Evolutionary conservation across 2,329 filamentous ascomycete genomes (phyloP), one percentile per base, ranked within the genome.

Genomic region (Neocatenulostroma microsporum): DNA sequence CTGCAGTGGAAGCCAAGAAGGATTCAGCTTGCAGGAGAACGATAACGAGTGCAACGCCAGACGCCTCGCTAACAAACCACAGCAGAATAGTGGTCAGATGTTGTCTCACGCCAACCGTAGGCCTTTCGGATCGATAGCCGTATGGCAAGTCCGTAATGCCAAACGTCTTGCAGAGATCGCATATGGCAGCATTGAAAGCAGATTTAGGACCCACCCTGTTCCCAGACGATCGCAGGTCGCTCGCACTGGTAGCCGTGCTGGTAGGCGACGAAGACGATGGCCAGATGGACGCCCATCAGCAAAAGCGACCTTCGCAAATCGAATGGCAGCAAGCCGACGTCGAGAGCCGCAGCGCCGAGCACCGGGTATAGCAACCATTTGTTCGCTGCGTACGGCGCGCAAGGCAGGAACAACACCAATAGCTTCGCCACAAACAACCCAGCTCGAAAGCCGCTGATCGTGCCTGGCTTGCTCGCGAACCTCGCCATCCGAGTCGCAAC

Each of bases 361-460:
- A 94, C 64, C 3, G 82, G 77, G 47, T 81, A 78, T 4, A 77
- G 68, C 4, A 87, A 62, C 57, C 73, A 73, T 5, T 76, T 66
- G 29, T 73, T 79, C n/a, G 76, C 69, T 28, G 78, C 76, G 39
- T 79, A 78, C 0, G 86, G 86, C 56, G 76, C 77, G 57, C 87
- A 94, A 1, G 80, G 74, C 30, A 72, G 69, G 3, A 73, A 69
- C 8, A 91, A 61, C 0, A 76, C 76, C 10, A 72, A 62, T 7
- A 87, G 62, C 58, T 94, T 94, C 33, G 72, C 47, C 5, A 81
- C 56, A 49, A 94, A 88, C 1, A 88, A 49, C 1, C 60, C 49
- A 3, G 84, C 60, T 31, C 80, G 79, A 14, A 73, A 45, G 32
- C 42, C 42, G 19, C 53, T 42, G 8, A 54, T 47, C 5, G 39